A percentile compares a stretch with the other conserved stretches of the same genome.
Conservation (phyloP, 1,139 yeast genomes). For the Kurtzmaniella natalensis region DNA sequence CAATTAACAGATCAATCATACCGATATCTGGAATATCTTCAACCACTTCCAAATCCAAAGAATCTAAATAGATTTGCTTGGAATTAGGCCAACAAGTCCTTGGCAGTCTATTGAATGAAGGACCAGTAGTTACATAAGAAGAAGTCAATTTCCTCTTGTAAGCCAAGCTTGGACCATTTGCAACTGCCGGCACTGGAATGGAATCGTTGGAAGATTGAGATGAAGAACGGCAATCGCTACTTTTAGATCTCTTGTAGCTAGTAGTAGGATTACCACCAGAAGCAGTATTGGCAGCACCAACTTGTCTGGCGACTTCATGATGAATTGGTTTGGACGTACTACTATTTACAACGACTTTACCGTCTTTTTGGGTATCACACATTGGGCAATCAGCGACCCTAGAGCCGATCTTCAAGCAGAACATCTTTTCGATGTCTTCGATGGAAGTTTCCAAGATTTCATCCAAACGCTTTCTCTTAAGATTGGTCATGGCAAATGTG, state of each 20-base stretch:
- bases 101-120: neutral
- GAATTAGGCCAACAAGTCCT: too few species aligned
- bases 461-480: constrained; percentile 6
- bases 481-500: constrained; percentile 3
- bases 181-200: neutral
- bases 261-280: neutral
- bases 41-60: neutral
- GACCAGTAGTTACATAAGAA: neutral
- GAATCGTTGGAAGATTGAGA: constrained; percentile 1
- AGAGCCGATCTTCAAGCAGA: constrained; percentile 8
- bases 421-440: constrained; percentile 8
- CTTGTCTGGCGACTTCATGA: too few species aligned
- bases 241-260: neutral
- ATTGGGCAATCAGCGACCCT: constrained; percentile 4
- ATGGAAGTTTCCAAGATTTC: constrained; percentile 8
- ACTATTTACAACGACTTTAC: too few species aligned
- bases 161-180: neutral
- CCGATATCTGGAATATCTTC: constrained; percentile 2
- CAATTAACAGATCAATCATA: constrained; percentile 1
- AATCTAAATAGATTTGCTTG: constrained; percentile 1
- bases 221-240: constrained; percentile 1
- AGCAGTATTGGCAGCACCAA: too few species aligned
- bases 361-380: neutral
- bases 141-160: too few species aligned
- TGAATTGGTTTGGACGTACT: too few species aligned